Percentiles rank a stretch among this genome's conserved stretches.
Evolutionary conservation across 2,329 filamentous ascomycete genomes (phyloP).

Genomic region (Fusarium sp.): DNA sequence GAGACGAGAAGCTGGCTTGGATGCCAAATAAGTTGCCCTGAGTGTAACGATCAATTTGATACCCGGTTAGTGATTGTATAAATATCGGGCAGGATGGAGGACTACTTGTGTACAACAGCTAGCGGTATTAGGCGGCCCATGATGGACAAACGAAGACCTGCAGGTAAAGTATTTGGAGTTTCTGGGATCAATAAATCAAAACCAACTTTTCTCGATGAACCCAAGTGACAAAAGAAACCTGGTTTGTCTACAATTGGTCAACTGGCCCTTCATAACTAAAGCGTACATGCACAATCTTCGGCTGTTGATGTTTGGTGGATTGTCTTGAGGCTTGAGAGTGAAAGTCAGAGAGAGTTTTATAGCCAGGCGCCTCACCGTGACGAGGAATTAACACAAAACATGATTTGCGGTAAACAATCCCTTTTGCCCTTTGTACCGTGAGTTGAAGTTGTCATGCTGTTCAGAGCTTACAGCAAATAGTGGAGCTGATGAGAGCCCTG

Average conservation of each 20-base stretch:
- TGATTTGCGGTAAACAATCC: no score
- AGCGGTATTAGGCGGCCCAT: conserved; percentile 8
- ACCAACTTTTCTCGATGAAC: conserved; percentile 21
- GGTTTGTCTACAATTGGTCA: no score
- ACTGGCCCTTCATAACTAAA: no score
- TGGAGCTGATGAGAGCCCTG: neutral
- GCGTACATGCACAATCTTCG: no score
- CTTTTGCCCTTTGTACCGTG: no score
- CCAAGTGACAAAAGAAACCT: no score
- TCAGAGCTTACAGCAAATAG: conserved; percentile 6
- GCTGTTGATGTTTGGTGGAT: no score
- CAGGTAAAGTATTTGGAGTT: conserved; percentile 35
- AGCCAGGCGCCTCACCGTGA: no score
- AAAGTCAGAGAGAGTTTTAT: no score
- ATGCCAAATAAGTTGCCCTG: conserved; percentile 48
- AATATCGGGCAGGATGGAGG: conserved; percentile 37
- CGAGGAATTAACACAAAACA: no score
- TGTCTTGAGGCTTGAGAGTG: no score
- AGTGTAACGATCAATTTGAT: conserved; percentile 1
- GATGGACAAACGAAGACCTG: conserved; percentile 12
- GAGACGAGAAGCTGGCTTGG: conserved; percentile 64
- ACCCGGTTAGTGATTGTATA: conserved; percentile 38
- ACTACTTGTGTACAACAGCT: conserved; percentile 41
- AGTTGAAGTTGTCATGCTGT: no score
- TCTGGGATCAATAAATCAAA: conserved; percentile 18